Evolutionary conservation across 73 alveolate species (phyloP).

Genomic region (Symbiodinium pilosum): DNA sequence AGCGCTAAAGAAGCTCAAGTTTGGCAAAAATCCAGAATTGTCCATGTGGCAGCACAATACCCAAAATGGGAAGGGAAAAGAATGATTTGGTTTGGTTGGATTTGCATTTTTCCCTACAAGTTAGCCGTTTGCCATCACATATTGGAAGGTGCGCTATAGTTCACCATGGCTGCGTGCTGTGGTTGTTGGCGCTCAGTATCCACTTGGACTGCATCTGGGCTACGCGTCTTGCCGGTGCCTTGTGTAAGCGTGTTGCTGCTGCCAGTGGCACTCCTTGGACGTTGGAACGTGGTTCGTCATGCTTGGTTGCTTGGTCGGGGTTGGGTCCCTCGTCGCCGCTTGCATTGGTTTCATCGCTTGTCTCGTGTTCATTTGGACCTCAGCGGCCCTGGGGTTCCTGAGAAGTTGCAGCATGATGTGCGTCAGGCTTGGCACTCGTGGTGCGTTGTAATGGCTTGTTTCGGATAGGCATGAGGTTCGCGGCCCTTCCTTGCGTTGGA

Average conservation of each 20-base stretch:
- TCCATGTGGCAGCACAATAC: too few relatives aligned
- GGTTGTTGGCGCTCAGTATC: neutral
- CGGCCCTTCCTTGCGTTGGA: neutral
- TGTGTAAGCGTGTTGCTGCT: neutral
- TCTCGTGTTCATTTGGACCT: neutral
- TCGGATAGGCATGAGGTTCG: neutral
- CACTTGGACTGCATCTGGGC: conserved; percentile 4
- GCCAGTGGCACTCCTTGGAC: neutral
- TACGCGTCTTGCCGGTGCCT: neutral
- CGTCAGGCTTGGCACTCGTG: neutral
- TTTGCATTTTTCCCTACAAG: too few relatives aligned
- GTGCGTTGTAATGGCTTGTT: neutral
- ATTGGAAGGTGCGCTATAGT: neutral
- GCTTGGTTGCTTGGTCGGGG: neutral
- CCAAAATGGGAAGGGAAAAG: too few relatives aligned
- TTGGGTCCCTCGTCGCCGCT: neutral
- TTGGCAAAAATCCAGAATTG: too few relatives aligned
- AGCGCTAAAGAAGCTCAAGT: too few relatives aligned
- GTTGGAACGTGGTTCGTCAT: neutral
- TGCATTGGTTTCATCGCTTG: neutral
- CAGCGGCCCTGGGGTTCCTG: neutral
- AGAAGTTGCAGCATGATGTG: neutral
- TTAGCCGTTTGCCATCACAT: too few relatives aligned
- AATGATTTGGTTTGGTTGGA: too few relatives aligned
- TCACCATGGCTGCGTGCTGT: neutral